Evolutionary conservation across 2,329 filamentous ascomycete species (phyloP).

Genomic region (Penicillium polonicum): DNA sequence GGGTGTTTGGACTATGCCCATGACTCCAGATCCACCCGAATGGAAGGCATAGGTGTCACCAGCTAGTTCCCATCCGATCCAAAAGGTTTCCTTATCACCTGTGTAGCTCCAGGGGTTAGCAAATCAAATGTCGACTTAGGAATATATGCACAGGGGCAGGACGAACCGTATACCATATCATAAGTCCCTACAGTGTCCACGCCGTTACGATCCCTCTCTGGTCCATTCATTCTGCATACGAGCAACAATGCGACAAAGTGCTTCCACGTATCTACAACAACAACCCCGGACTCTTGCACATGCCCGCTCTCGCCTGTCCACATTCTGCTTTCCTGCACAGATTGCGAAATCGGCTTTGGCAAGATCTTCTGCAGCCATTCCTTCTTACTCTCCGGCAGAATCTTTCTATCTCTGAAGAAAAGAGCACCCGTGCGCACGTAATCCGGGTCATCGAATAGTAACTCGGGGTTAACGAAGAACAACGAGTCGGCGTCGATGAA

Average conservation of each 20-base stretch:
- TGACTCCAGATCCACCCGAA: background rate
- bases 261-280: background rate
- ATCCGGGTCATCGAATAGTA: background rate
- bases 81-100: background rate
- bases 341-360: background rate
- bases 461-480: background rate
- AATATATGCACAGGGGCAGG: no score
- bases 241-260: background rate
- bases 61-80: background rate
- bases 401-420: background rate
- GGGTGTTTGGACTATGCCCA: background rate
- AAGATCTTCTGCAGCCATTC: background rate
- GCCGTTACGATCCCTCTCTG: background rate
- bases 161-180: background rate
- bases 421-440: background rate
- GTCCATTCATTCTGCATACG: background rate
- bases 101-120: background rate
- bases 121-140: background rate
- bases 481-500: background rate
- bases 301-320: background rate
- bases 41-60: background rate
- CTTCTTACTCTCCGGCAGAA: background rate
- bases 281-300: background rate
- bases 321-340: background rate
- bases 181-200: background rate